These are phyloP conservation scores for Metarhizium sp. DNA, from an alignment of 2,329 filamentous ascomycete genomes.

Conservation along the genomic window DNA sequence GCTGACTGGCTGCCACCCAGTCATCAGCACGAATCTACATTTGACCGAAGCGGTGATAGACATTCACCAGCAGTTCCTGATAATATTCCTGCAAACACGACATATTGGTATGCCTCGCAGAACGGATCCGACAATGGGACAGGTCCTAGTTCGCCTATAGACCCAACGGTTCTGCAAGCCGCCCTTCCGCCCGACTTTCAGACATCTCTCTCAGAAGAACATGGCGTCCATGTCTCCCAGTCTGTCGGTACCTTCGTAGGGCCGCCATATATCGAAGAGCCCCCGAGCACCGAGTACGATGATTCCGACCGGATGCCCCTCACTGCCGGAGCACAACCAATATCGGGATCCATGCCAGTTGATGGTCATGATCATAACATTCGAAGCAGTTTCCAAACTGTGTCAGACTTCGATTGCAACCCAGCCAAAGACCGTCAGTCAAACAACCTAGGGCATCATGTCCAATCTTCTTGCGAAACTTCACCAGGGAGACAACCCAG, in stretches of 20 bases:
- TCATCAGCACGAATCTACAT: background rate
- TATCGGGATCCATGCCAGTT: conserved; percentile 37
- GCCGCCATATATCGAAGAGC: conserved; percentile 24
- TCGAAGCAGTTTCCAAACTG: conserved; percentile 48
- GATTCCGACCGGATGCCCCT: conserved; percentile 53
- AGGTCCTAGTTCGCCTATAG: conserved; percentile 40
- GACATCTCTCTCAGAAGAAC: conserved; percentile 14
- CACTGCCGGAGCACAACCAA: conserved; percentile 45
- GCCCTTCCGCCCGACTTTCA: conserved; percentile 45
- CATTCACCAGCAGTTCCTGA: conserved; percentile 10
- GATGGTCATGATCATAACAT: conserved; percentile 29
- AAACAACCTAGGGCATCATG: conserved; percentile 39
- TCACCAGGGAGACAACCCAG: conserved; percentile 36
- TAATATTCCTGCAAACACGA: conserved; percentile 26
- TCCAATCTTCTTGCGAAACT: conserved; percentile 49
- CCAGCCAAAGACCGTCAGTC: conserved; percentile 41
- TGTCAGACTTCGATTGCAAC: conserved; percentile 46
- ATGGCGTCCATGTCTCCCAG: conserved; percentile 15
- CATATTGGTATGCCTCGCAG: conserved; percentile 44
- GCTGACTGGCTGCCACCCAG: background rate
- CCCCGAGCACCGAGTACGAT: conserved; percentile 26
- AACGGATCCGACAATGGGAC: conserved; percentile 24
- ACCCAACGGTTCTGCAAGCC: conserved; percentile 42
- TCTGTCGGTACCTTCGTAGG: conserved; percentile 20
- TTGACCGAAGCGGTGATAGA: conserved; percentile 1